A percentile compares a stretch with the other conserved stretches of the same genome.
Evolutionary conservation across 352 stramenopile species (phyloP).

Genomic region (Globisporangium nagaii): DNA sequence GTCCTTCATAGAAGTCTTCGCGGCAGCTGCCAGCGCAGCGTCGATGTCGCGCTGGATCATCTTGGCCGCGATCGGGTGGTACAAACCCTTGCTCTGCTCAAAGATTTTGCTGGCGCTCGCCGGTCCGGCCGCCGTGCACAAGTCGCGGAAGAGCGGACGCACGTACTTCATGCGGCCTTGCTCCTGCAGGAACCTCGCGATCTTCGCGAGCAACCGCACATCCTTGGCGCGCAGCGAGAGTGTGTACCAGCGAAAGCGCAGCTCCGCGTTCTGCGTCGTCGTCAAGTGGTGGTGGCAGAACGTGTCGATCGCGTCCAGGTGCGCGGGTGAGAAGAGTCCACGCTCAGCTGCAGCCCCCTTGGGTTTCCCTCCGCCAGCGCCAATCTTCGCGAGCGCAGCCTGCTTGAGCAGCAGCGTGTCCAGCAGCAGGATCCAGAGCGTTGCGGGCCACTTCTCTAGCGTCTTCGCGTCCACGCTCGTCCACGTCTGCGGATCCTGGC

Average conservation of each 20-base stretch:
- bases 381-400: neutral
- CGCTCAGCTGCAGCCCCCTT: too few relatives aligned
- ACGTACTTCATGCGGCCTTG: slow-evolving; percentile 79
- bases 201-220: slow-evolving; percentile 32
- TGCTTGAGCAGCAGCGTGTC: slow-evolving; percentile 38
- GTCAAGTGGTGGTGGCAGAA: slow-evolving; percentile 41
- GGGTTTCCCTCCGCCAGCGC: slow-evolving; percentile 15
- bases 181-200: slow-evolving; percentile 47
- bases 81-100: slow-evolving; percentile 46
- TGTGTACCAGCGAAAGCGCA: slow-evolving; percentile 70
- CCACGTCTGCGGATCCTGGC: slow-evolving; percentile 24
- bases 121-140: slow-evolving; percentile 32
- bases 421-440: slow-evolving; percentile 50
- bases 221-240: slow-evolving; percentile 47
- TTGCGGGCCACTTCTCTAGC: slow-evolving; percentile 31
- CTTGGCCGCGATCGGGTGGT: slow-evolving; percentile 68
- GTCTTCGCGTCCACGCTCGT: neutral
- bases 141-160: slow-evolving; percentile 55
- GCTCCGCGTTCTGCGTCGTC: slow-evolving; percentile 53
- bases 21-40: too few relatives aligned
- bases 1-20: too few relatives aligned
- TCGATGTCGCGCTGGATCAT: slow-evolving; percentile 61
- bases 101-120: slow-evolving; percentile 41
- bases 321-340: too few relatives aligned
- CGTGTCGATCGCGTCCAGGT: slow-evolving; percentile 52